A percentile compares a stretch with the other conserved stretches of the same genome.
These are phyloP conservation scores for Podaxis sp. DNA, from an alignment of 768 basidiomycete genomes.

Conservation along the genomic window DNA sequence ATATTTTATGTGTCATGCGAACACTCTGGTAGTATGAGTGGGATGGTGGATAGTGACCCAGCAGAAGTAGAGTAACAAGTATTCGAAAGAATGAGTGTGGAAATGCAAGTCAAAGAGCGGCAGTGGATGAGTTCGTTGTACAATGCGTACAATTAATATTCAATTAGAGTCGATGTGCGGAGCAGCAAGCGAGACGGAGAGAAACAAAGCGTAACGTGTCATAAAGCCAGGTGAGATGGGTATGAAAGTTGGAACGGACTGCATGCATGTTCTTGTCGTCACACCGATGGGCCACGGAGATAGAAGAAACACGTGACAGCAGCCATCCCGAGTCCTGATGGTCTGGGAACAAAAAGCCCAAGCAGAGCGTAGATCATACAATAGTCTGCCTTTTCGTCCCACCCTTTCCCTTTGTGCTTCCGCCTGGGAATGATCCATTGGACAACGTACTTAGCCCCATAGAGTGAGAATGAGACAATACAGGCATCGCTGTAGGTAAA, in stretches of 20 bases:
- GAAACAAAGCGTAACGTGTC: conserved; percentile 8
- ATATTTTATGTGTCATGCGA: conserved; percentile 4
- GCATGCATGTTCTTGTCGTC: not conserved
- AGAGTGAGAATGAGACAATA: conserved; percentile 18
- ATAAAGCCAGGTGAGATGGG: not conserved
- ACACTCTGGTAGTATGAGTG: not conserved
- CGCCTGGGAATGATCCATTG: not conserved
- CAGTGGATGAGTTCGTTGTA: conserved; percentile 7
- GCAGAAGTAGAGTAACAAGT: not conserved
- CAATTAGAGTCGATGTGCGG: conserved; percentile 4
- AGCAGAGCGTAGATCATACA: not conserved
- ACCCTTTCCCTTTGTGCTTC: not conserved
- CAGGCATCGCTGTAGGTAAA: conserved; percentile 28
- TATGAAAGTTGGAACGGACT: not conserved
- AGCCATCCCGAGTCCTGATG: conserved; percentile 1
- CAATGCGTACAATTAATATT: conserved; percentile 16
- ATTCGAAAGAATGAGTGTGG: not conserved
- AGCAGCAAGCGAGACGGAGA: not conserved
- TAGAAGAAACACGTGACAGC: not conserved
- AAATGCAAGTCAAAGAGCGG: not conserved
- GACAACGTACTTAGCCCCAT: not conserved
- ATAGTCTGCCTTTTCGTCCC: conserved; percentile 5
- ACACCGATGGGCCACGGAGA: not conserved
- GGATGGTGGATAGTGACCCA: not conserved
- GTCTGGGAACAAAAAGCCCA: not conserved